Base-by-base conservation (phyloP, 2,329 filamentous ascomycete species). In the Zalaria obscura region DNA sequence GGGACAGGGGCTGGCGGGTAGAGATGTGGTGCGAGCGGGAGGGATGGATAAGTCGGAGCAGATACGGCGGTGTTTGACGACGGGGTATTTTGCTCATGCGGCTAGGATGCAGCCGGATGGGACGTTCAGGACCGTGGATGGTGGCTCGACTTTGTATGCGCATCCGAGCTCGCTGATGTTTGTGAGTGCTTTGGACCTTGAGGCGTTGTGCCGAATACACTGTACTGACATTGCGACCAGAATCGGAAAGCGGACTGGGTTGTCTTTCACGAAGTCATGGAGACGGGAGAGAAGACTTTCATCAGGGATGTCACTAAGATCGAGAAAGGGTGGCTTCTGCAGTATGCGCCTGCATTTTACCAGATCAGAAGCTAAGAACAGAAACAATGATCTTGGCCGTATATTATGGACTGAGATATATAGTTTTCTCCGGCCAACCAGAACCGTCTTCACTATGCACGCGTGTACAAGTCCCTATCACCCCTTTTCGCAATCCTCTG, bases 191-290 rank as follows among this genome's bases (percentile, higher is more conserved):
- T 28, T n/a, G 28, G 27, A 36, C 11, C 2, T 33, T 25, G 35
- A 40, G 28, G 41, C 9, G 18, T 38, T 18, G 18, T 18, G 18
- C 18, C 18, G 18, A 18, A 18, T 18, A 18, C 18, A 2, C 18
- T 18, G 35, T 7, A 18, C n/a, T 35, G 39, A 26, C 43, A 43
- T 26, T 40, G 35, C 3, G 4, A 5, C 29, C 50, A 72, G 69
- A 93, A 94, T 60, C 78, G 88, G 43, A 95, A 93, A 66, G 86
- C 86, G 7, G 87, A 95, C 48, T 96, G 89, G 87, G 87, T 96
- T 6, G 74, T 98, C 29, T 98, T 95, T 56, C 83, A 93, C 53
- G 89, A 95, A 63, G 77, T 94, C 32, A 76, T 94, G 70, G 85
- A 96, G 65, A 93, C 84, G 4, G 77, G 81, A 6, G 76, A 75